Evolutionary conservation across 169 alveolate genomes (phyloP).

Genomic region (Cryptosporidium canis): DNA sequence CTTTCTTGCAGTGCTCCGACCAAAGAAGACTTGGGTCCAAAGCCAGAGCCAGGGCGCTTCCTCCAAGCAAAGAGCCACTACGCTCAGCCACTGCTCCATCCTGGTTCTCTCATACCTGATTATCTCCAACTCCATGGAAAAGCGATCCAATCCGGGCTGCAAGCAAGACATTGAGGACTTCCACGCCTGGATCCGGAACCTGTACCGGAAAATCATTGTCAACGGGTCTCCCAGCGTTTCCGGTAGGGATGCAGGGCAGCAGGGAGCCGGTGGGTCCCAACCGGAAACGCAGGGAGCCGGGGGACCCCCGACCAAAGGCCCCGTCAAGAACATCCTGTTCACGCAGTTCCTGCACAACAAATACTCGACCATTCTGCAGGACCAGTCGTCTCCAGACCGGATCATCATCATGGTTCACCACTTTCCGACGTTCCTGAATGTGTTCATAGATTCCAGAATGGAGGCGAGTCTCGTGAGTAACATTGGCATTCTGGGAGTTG

Average conservation of each 20-base stretch:
- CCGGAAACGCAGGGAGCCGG: too few relatives aligned
- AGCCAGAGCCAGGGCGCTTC: background rate
- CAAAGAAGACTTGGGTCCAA: constrained; percentile 51
- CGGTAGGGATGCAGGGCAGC: background rate
- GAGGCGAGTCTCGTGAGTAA: background rate
- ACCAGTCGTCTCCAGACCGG: background rate
- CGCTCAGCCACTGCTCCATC: background rate
- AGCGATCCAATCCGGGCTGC: background rate
- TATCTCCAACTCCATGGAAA: constrained; percentile 3
- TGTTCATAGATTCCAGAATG: constrained; percentile 2
- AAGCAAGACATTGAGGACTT: constrained; percentile 8
- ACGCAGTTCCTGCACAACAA: constrained; percentile 24
- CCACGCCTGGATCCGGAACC: constrained; percentile 1
- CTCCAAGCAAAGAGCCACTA: background rate
- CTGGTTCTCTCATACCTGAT: constrained; percentile 15
- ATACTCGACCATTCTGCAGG: constrained; percentile 16
- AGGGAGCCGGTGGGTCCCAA: too few relatives aligned
- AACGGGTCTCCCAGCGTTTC: background rate
- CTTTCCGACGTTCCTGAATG: constrained; percentile 10
- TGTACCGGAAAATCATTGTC: background rate
- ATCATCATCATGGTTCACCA: constrained; percentile 15
- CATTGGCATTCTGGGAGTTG: constrained; percentile 21
- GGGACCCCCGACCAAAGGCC: too few relatives aligned
- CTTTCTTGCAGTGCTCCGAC: constrained; percentile 27
- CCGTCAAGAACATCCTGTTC: constrained; percentile 1